A percentile compares a stretch with the other conserved stretches of the same genome.
Conservation (phyloP, 208 protist species). For the Leishmania turanica region DNA sequence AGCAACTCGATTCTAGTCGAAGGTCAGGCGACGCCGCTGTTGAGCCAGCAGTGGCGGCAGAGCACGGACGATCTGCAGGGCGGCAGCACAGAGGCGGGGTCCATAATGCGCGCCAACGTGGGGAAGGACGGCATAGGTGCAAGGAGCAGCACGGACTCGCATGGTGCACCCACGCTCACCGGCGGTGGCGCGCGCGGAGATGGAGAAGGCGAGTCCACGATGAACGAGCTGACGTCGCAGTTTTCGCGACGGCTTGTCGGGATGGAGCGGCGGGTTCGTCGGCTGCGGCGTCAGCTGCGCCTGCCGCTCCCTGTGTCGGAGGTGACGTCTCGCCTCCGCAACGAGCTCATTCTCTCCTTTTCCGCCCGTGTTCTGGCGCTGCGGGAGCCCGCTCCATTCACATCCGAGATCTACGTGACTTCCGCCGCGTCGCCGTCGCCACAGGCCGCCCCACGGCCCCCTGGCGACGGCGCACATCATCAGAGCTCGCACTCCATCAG, state of each 20-base stretch:
- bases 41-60: not conserved
- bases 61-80: not conserved
- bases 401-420: conserved; percentile 4
- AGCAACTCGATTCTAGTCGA: conserved; percentile 29
- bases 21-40: not conserved
- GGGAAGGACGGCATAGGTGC: not conserved
- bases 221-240: not conserved
- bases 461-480: conserved; percentile 1
- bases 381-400: conserved; percentile 36
- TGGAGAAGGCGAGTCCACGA: not conserved
- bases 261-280: conserved; percentile 35
- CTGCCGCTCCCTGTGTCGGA: conserved; percentile 41
- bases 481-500: conserved; percentile 48
- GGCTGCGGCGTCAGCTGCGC: conserved; percentile 43
- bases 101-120: not conserved
- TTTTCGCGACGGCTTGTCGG: conserved; percentile 23
- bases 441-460: not conserved
- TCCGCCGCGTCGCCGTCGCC: not conserved
- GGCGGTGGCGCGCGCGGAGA: not conserved
- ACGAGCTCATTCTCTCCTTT: conserved; percentile 78
- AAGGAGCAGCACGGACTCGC: not conserved
- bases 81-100: not conserved
- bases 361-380: conserved; percentile 77
- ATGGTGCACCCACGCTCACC: not conserved
- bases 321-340: conserved; percentile 71